Conservation (phyloP, 441 rosid genomes). For the Daphne laureola region DNA sequence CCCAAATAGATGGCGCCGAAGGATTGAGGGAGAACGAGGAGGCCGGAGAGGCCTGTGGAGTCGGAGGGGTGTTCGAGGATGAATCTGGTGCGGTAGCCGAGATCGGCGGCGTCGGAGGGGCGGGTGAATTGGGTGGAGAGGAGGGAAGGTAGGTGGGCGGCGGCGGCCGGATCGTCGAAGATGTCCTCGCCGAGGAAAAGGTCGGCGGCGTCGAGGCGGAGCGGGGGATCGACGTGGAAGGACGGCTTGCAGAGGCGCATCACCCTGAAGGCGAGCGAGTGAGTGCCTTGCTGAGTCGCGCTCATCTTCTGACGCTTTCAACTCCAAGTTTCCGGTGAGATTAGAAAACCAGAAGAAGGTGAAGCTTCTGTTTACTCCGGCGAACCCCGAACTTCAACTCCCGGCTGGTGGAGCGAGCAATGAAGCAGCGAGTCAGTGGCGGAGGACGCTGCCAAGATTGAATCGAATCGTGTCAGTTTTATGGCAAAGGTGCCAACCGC, state of each 20-base stretch:
- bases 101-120: slow-evolving; percentile 50
- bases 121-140: slow-evolving; percentile 27
- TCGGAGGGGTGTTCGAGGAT: slow-evolving; percentile 63
- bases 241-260: slow-evolving; percentile 93
- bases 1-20: slow-evolving; percentile 96
- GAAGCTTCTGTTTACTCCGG: too few relatives aligned
- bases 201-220: slow-evolving; percentile 76
- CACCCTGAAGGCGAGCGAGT: slow-evolving; percentile 91
- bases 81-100: slow-evolving; percentile 59
- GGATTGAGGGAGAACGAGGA: slow-evolving; percentile 94
- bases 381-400: too few relatives aligned
- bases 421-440: too few relatives aligned
- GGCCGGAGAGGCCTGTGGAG: slow-evolving; percentile 83
- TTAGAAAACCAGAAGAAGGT: too few relatives aligned
- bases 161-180: slow-evolving; percentile 70
- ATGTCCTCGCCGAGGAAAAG: slow-evolving; percentile 85
- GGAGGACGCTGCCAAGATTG: too few relatives aligned
- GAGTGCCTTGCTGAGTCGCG: slow-evolving; percentile 64
- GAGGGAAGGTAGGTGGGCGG: slow-evolving; percentile 48
- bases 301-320: slow-evolving; percentile 34
- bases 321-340: too few relatives aligned
- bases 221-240: slow-evolving; percentile 75
- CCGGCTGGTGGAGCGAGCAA: too few relatives aligned
- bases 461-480: too few relatives aligned
- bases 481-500: too few relatives aligned